phyloP scores from a whole-genome alignment of 2,329 filamentous ascomycete species.

The Pestalotiopsis sp. region DNA sequence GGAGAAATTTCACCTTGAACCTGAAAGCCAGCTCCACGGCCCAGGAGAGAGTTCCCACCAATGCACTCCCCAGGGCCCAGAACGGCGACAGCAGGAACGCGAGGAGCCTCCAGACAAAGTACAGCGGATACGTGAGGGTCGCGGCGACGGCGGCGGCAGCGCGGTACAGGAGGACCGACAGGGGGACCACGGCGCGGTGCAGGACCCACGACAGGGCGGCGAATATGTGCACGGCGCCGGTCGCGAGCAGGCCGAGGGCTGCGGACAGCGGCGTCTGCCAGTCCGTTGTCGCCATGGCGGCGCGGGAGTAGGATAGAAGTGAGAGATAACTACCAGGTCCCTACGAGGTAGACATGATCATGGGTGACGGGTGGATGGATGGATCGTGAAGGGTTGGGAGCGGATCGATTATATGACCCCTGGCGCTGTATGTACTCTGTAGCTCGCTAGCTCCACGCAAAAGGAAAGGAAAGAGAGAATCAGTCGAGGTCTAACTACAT shows the following conservation, averaged over 20 bases:
- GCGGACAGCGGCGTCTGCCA: constrained; percentile 5
- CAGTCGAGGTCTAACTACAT: too few relatives aligned
- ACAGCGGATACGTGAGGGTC: constrained; percentile 29
- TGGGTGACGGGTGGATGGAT: neutral
- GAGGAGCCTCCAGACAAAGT: constrained; percentile 22
- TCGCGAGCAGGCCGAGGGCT: neutral
- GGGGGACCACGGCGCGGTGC: neutral
- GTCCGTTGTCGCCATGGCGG: neutral
- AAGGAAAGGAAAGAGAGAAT: too few relatives aligned
- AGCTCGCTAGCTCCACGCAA: too few relatives aligned
- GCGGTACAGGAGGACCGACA: neutral
- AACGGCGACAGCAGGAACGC: constrained; percentile 29
- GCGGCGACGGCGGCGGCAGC: constrained; percentile 23
- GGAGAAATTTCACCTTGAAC: constrained; percentile 26
- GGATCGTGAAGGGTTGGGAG: neutral
- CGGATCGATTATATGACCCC: too few relatives aligned
- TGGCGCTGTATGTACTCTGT: too few relatives aligned
- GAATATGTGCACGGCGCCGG: neutral
- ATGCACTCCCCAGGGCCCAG: constrained; percentile 19
- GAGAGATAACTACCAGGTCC: neutral
- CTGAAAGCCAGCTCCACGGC: constrained; percentile 20
- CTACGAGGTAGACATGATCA: neutral
- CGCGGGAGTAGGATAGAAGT: neutral
- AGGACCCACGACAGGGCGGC: neutral
- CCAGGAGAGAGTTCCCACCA: constrained; percentile 16